These are phyloP conservation scores for Amylostereum areolatum DNA, from an alignment of 1,284 basidiomycete species.

Conservation along the genomic window DNA sequence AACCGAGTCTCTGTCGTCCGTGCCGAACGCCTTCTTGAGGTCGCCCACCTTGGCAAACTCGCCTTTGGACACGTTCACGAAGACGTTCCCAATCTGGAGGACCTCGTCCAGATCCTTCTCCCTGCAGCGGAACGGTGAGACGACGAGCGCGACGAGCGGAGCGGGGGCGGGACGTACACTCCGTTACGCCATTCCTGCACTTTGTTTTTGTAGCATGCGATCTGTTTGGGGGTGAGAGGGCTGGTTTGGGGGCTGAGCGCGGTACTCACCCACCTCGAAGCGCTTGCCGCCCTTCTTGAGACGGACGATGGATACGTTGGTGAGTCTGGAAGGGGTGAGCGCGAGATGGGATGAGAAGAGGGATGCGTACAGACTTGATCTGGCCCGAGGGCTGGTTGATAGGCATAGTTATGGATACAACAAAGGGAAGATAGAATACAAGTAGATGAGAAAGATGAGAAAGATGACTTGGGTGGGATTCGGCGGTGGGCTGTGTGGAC, in stretches of 20 bases:
- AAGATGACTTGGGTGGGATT: too few relatives aligned
- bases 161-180: conserved; percentile 48
- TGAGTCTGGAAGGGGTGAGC: conserved; percentile 51
- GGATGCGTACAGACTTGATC: conserved; percentile 58
- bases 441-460: too few relatives aligned
- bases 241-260: conserved; percentile 1
- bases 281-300: conserved; percentile 96
- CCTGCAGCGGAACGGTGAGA: conserved; percentile 29
- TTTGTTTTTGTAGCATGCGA: conserved; percentile 99
- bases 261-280: conserved; percentile 71
- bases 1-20: conserved; percentile 65
- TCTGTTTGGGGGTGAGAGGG: conserved; percentile 40
- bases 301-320: conserved; percentile 94
- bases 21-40: conserved; percentile 88
- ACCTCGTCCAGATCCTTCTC: conserved; percentile 96
- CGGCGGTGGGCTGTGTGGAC: too few relatives aligned
- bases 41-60: conserved; percentile 88
- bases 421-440: background rate
- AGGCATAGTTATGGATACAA: conserved; percentile 28
- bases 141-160: conserved; percentile 1
- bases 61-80: conserved; percentile 95
- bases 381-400: conserved; percentile 84
- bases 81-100: conserved; percentile 94
- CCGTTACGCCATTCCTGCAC: conserved; percentile 94
- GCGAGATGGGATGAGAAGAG: conserved; percentile 2